Percentiles rank a stretch among this genome's conserved stretches.
These are phyloP conservation scores for Cutaneotrichosporon sp. DNA, from an alignment of 1,284 basidiomycete genomes.

Conservation along the genomic window DNA sequence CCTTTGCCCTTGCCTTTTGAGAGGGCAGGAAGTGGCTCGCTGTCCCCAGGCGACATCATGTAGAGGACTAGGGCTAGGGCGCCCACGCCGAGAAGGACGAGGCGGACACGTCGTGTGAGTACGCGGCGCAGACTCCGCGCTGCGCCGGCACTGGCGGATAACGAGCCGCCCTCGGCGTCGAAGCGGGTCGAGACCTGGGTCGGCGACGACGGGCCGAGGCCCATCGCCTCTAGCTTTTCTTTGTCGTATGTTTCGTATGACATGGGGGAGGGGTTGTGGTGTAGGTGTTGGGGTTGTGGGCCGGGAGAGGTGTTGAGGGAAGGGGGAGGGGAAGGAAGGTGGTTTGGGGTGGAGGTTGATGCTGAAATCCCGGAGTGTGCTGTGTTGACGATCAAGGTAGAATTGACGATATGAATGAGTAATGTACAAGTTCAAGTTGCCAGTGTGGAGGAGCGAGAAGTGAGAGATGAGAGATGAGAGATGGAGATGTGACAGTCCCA, in stretches of 20 bases:
- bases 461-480: no score
- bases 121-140: slow-evolving; percentile 13
- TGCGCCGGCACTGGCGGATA: background rate
- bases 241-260: background rate
- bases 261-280: background rate
- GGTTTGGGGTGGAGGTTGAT: background rate
- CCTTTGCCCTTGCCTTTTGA: background rate
- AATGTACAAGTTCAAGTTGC: no score
- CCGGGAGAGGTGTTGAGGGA: background rate
- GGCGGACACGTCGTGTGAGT: slow-evolving; percentile 14
- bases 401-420: no score
- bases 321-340: background rate
- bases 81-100: slow-evolving; percentile 11
- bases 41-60: background rate
- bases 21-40: background rate
- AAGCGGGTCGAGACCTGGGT: background rate
- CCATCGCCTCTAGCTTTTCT: slow-evolving; percentile 4
- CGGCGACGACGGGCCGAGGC: background rate
- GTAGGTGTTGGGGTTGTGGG: background rate
- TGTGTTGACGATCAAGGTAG: no score
- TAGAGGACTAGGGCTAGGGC: slow-evolving; percentile 12
- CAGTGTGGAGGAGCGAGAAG: no score
- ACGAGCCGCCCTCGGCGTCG: slow-evolving; percentile 13
- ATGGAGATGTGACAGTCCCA: no score
- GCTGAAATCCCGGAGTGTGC: background rate